Evolutionary conservation across 306 rosid species (phyloP), one percentile per base, ranked within the genome.

Genomic region (Vigna mungo): DNA sequence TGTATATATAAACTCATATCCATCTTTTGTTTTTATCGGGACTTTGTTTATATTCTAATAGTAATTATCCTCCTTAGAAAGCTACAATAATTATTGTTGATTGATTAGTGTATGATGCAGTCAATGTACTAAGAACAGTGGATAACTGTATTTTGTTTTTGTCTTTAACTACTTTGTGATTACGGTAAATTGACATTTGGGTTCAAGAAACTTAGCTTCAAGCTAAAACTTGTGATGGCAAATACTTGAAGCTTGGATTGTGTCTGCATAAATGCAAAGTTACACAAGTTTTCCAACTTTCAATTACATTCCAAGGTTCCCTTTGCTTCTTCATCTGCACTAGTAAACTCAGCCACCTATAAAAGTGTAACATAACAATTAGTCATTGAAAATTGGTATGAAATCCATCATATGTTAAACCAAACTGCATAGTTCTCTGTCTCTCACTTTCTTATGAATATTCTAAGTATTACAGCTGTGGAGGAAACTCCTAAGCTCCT

Each of bases 261-360:
- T 80, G 82, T 76, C 78, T 84, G 36, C 70, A 81, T 79, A 75
- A 68, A 75, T 82, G 68, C 76, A 79, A 82, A 83, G 67, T 80
- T 85, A 68, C 52, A 63, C 92, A 88, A 89, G 93, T 86, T 85
- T 89, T 84, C 85, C 82, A 86, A 47, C 82, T 64, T 83, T 89
- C 68, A 72, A 75, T 92, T 90, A 86, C 81, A 71, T 83, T 82
- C 73, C 78, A 92, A 92, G 90, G 76, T 39, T 86, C 65, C 78
- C 43, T 68, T 82, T 87, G 58, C 75, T 75, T 83, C 77, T 81
- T 67, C 72, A 17, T 44, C 43, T 78, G 75, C 78, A 79, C 27
- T 76, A 65, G 9, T 53, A 43, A 55, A 49, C 56, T 77, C 53
- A 41, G 34, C 72, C 60, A 5, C 32, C 74, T 68, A 18, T 80